These are phyloP conservation scores for Yamadazyma friedrichii DNA, from an alignment of 1,139 yeast species.

Conservation along the genomic window DNA sequence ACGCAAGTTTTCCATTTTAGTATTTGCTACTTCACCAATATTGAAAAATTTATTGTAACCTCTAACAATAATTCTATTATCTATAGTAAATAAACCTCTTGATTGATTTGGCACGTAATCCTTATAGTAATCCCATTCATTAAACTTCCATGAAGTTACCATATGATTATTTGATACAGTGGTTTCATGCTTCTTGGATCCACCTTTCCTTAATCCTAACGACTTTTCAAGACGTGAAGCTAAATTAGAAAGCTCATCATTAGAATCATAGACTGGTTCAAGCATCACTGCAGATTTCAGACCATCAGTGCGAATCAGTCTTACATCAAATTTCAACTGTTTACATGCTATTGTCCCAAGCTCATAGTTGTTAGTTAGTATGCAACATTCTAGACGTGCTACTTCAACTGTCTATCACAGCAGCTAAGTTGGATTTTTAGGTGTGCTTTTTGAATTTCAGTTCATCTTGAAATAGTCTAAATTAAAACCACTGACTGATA, in stretches of 20 bases:
- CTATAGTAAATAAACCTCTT: conserved; percentile 75
- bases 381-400: too few relatives aligned
- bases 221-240: conserved; percentile 17
- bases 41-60: conserved; percentile 97
- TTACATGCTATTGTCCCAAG: too few relatives aligned
- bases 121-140: conserved; percentile 82
- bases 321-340: too few relatives aligned
- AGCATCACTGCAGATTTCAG: conserved; percentile 3
- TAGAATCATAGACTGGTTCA: conserved; percentile 12
- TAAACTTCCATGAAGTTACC: conserved; percentile 68
- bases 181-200: conserved; percentile 20
- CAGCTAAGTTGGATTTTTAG: too few relatives aligned
- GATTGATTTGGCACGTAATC: conserved; percentile 65
- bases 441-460: too few relatives aligned
- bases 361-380: too few relatives aligned
- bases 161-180: conserved; percentile 13
- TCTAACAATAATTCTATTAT: conserved; percentile 59
- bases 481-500: too few relatives aligned
- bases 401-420: too few relatives aligned
- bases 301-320: not conserved
- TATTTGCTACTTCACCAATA: conserved; percentile 58
- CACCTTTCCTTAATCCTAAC: conserved; percentile 22
- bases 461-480: too few relatives aligned
- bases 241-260: conserved; percentile 14
- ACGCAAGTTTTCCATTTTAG: conserved; percentile 49